Evolutionary conservation across 495 filamentous ascomycete genomes (phyloP).

Genomic region (Hypoxylon crocopeplum): DNA sequence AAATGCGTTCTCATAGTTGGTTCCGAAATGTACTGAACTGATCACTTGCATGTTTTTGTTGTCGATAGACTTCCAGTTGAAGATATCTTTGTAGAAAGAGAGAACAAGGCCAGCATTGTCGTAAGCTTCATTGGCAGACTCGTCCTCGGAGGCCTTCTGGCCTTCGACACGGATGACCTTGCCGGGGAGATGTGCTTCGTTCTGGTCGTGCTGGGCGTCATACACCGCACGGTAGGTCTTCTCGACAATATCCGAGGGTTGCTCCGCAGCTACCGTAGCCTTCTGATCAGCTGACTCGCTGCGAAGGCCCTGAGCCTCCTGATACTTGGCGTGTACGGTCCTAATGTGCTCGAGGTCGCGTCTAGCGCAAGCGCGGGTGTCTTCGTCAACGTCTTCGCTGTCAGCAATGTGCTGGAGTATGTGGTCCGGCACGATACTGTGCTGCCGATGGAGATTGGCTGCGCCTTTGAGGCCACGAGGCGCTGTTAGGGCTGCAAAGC

Average conservation of each 20-base stretch:
- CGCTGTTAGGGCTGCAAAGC: conserved; percentile 38
- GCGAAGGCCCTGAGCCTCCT: conserved; percentile 34
- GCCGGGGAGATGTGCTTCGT: conserved; percentile 47
- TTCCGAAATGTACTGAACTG: conserved; percentile 52
- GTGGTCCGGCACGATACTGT: conserved; percentile 45
- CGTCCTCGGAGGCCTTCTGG: conserved; percentile 41
- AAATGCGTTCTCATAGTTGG: conserved; percentile 54
- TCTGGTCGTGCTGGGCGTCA: conserved; percentile 40
- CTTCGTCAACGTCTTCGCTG: conserved; percentile 44
- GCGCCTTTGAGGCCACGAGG: conserved; percentile 35
- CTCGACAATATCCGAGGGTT: conserved; percentile 15
- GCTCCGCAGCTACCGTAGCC: background rate
- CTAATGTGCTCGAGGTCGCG: conserved; percentile 45
- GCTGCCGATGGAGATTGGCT: conserved; percentile 12
- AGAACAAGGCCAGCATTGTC: conserved; percentile 50
- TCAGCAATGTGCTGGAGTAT: conserved; percentile 49
- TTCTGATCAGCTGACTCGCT: conserved; percentile 14
- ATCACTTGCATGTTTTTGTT: conserved; percentile 51
- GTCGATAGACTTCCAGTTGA: conserved; percentile 55
- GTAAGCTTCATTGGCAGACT: conserved; percentile 47
- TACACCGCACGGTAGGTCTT: conserved; percentile 50
- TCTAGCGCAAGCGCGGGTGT: conserved; percentile 41
- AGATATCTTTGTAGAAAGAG: conserved; percentile 52
- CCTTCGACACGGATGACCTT: conserved; percentile 48
- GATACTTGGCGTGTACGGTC: conserved; percentile 39